A percentile compares a stretch with the other conserved stretches of the same genome.
Evolutionary conservation across 495 filamentous ascomycete genomes (phyloP).

Genomic region (Glonium stellatum): DNA sequence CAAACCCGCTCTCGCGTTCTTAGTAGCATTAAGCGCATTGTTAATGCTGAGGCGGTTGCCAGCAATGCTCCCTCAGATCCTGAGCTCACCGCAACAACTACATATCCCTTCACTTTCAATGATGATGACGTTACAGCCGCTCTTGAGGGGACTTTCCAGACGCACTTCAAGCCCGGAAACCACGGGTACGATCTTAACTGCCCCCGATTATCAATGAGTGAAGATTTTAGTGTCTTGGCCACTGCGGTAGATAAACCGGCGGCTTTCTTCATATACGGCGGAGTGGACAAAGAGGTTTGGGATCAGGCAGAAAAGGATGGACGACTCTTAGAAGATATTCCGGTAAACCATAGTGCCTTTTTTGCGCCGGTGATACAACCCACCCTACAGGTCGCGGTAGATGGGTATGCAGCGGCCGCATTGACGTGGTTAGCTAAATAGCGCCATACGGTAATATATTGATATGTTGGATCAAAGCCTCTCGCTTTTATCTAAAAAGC

Average conservation of each 20-base stretch:
- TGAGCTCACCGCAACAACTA: conserved; percentile 32
- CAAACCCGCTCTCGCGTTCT: conserved; percentile 41
- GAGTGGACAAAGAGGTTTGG: conserved; percentile 42
- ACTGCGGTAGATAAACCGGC: conserved; percentile 46
- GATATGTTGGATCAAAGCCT: no score
- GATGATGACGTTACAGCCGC: conserved; percentile 39
- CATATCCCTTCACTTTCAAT: conserved; percentile 49
- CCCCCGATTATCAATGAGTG: conserved; percentile 36
- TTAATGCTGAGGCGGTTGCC: conserved; percentile 49
- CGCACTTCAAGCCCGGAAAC: conserved; percentile 39
- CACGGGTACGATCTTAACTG: conserved; percentile 23
- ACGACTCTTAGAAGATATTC: conserved; percentile 36
- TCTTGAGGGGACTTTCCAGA: conserved; percentile 39
- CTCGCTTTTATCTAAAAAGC: no score
- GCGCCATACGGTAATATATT: no score
- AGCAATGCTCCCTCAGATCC: conserved; percentile 40
- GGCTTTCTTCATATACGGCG: conserved; percentile 53
- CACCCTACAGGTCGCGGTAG: conserved; percentile 49
- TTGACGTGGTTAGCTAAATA: conserved; percentile 35
- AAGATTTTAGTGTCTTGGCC: conserved; percentile 53
- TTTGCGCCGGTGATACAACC: conserved; percentile 57
- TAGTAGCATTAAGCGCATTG: conserved; percentile 44
- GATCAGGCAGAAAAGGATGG: conserved; percentile 44
- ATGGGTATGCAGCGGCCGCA: conserved; percentile 50
- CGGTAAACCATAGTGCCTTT: conserved; percentile 51